Evolutionary conservation across 441 rosid genomes (phyloP).

Genomic region (Jatropha podagrica): DNA sequence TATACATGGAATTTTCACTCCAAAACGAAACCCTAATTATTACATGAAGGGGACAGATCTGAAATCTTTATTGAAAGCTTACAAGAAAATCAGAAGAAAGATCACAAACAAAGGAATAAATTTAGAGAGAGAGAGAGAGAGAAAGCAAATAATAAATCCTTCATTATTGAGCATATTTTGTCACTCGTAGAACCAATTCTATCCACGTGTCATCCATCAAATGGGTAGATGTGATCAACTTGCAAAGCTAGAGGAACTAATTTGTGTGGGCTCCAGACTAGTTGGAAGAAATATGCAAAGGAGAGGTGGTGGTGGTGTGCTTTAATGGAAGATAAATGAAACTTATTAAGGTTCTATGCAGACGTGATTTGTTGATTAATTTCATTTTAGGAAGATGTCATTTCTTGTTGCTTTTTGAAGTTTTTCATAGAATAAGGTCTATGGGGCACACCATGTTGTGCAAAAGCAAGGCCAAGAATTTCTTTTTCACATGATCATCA

Average conservation of each 20-base stretch:
- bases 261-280: constrained; percentile 9
- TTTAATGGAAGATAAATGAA: background rate
- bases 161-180: background rate
- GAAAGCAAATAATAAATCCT: background rate
- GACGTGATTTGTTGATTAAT: background rate
- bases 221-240: background rate
- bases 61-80: background rate
- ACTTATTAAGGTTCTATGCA: constrained; percentile 3
- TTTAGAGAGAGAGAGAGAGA: background rate
- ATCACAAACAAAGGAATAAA: background rate
- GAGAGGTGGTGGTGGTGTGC: background rate
- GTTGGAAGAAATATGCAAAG: constrained; percentile 24
- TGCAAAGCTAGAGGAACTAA: background rate
- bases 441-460: background rate
- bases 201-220: constrained; percentile 13
- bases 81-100: background rate
- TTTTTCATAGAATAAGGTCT: background rate
- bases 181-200: constrained; percentile 15
- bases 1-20: background rate
- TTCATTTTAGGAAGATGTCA: background rate
- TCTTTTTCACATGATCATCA: background rate
- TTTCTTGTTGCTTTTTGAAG: background rate
- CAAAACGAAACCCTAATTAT: background rate
- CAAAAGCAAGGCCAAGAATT: background rate
- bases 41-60: background rate